Percentiles rank a stretch among this genome's conserved stretches.
Evolutionary conservation across 371 early-diverging fungal genomes (phyloP).

Genomic region (Rhizopus delemar): DNA sequence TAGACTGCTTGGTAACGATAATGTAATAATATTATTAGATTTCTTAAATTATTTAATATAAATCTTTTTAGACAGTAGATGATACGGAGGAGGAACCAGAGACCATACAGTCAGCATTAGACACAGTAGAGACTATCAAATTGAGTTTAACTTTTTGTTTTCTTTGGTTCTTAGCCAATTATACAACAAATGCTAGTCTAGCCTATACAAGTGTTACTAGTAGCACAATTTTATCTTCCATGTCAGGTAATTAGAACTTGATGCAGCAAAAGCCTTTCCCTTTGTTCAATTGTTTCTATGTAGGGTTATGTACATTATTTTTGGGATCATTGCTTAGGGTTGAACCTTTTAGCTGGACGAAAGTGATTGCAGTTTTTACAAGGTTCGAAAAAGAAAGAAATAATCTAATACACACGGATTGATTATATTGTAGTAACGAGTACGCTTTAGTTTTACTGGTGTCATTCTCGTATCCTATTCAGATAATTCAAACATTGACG

Average conservation of each 20-base stretch:
- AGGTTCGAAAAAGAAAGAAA: conserved; percentile 36
- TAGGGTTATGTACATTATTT: conserved; percentile 71
- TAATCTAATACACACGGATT: no score
- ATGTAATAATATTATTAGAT: conserved; percentile 5
- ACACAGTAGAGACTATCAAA: conserved; percentile 49
- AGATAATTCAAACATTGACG: conserved; percentile 44
- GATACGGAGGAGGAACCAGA: neutral
- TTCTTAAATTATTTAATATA: neutral
- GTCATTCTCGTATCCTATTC: conserved; percentile 60
- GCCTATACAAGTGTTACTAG: conserved; percentile 74
- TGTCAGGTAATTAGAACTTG: conserved; percentile 45
- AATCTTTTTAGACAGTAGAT: neutral
- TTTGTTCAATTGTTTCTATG: neutral
- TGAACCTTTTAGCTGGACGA: conserved; percentile 58
- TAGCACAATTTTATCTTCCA: conserved; percentile 71
- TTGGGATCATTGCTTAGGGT: conserved; percentile 69
- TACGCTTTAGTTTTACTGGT: conserved; percentile 50
- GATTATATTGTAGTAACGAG: neutral
- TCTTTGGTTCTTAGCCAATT: conserved; percentile 75
- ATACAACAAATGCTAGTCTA: conserved; percentile 67
- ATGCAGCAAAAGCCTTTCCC: neutral
- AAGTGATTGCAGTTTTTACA: conserved; percentile 59
- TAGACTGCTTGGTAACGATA: conserved; percentile 9
- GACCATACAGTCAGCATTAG: conserved; percentile 2
- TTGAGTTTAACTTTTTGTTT: conserved; percentile 68